A percentile compares a stretch with the other conserved stretches of the same genome.
phyloP scores from a whole-genome alignment of 345 rosid genomes.

The Sonneratia alba region DNA sequence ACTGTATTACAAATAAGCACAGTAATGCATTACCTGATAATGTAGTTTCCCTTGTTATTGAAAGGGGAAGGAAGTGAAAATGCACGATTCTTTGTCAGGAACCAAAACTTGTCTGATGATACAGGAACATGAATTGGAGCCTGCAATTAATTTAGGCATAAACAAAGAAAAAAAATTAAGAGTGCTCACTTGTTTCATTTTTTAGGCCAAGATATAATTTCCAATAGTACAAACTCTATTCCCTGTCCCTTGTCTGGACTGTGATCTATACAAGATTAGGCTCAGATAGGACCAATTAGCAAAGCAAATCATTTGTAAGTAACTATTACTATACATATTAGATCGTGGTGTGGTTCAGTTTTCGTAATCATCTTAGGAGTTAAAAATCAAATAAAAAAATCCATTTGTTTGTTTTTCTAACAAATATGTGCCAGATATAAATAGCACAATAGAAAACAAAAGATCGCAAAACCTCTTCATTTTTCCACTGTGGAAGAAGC shows the following conservation, averaged over 20 bases:
- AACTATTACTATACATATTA: not conserved
- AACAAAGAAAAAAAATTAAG: not conserved
- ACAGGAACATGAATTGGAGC: constrained; percentile 70
- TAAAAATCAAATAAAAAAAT: not conserved
- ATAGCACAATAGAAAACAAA: not conserved
- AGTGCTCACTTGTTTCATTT: not conserved
- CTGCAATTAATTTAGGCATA: constrained; percentile 22
- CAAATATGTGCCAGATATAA: not conserved
- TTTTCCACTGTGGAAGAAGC: constrained; percentile 85
- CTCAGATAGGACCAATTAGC: not conserved
- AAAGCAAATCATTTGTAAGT: not conserved
- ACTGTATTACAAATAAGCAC: not conserved
- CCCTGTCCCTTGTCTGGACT: not conserved
- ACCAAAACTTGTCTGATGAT: constrained; percentile 84
- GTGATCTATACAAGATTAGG: not conserved
- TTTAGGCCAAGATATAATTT: not conserved
- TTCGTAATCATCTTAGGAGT: not conserved
- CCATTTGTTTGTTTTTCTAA: no score
- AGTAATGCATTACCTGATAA: constrained; percentile 52
- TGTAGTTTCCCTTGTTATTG: constrained; percentile 79
- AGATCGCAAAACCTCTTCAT: constrained; percentile 49
- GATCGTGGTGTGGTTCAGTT: not conserved
- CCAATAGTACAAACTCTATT: not conserved
- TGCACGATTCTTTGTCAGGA: constrained; percentile 65
- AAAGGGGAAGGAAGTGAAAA: constrained; percentile 82